Evolutionary conservation across 257 asterid species (phyloP), one percentile per base, ranked within the genome.

Genomic region (Solanum corneliomulleri): DNA sequence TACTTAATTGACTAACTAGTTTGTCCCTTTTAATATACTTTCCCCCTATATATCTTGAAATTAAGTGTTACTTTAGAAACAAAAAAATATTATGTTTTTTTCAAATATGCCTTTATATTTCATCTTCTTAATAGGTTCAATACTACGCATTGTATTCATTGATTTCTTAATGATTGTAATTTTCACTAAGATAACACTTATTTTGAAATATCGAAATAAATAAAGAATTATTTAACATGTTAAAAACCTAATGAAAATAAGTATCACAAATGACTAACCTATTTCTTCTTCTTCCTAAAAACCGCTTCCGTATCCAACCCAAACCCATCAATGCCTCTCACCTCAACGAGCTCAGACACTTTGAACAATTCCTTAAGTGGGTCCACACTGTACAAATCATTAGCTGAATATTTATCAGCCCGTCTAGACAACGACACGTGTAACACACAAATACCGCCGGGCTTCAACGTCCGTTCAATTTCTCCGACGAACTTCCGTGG

Each of bases 271-370:
- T 27, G 16, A 45, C 47, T 78, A 35, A 78, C 18, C 27, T 78
- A 45, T 3, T 45, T 33, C 56, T 89, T 91, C 76, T 89, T 92
- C 88, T 95, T 96, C 84, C 95, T 90, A 64, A 94, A 97, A 84
- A 94, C 96, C 21, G 96, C 97, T 78, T 97, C 98, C 1, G 99
- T 97, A 68, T 97, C 99, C 90, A 97, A 89, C 4, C 99, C 99
- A 81, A 97, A 97, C 27, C 98, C 99, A 88, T 95, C 98, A 39
- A 97, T 91, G 1, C 45, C 87, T n/a, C 98, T 91, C 2, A 91
- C 89, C 88, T 91, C 93, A 44, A 97, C 88, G 80, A 97, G 77
- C 87, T 94, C 93, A 31, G 96, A 95, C 2, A 76, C 77, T 89
- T 86, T 89, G 86, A 95, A 95, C 95, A 97, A 88, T 81, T 93